Evolutionary conservation across 371 early-diverging fungal genomes (phyloP).

Genomic region (Circinella umbellata): DNA sequence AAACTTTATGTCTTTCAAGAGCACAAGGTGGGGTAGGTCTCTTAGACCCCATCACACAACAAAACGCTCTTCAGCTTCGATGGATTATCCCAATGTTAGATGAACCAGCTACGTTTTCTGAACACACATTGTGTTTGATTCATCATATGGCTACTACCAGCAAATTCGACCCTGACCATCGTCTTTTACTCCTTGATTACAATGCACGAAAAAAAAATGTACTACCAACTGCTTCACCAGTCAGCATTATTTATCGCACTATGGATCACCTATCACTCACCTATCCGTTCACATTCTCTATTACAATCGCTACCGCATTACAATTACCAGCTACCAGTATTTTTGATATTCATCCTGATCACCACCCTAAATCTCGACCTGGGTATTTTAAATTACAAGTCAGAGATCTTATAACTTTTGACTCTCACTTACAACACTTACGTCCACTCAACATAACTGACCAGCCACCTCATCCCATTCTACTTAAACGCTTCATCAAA

Average conservation of each 20-base stretch:
- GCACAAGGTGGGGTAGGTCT: background rate
- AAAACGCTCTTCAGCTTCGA: conserved; percentile 4
- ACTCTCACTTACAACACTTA: background rate
- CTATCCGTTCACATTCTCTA: background rate
- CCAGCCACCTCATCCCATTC: background rate
- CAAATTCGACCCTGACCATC: background rate
- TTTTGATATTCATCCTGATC: too few species aligned
- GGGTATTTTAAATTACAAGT: background rate
- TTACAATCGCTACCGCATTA: background rate
- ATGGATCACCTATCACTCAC: background rate
- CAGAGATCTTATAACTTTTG: background rate
- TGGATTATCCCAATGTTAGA: background rate
- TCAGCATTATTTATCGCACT: background rate
- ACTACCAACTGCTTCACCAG: background rate
- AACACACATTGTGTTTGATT: conserved; percentile 4
- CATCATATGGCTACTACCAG: background rate
- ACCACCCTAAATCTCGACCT: background rate
- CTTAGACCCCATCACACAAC: background rate
- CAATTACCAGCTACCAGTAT: background rate
- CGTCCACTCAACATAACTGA: background rate
- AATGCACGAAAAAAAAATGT: background rate
- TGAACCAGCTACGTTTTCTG: background rate
- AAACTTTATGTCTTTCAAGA: background rate
- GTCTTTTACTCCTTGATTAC: background rate
- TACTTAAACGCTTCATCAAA: background rate